Conservation (phyloP, 1,284 basidiomycete genomes). For the Dichomitus squalens region DNA sequence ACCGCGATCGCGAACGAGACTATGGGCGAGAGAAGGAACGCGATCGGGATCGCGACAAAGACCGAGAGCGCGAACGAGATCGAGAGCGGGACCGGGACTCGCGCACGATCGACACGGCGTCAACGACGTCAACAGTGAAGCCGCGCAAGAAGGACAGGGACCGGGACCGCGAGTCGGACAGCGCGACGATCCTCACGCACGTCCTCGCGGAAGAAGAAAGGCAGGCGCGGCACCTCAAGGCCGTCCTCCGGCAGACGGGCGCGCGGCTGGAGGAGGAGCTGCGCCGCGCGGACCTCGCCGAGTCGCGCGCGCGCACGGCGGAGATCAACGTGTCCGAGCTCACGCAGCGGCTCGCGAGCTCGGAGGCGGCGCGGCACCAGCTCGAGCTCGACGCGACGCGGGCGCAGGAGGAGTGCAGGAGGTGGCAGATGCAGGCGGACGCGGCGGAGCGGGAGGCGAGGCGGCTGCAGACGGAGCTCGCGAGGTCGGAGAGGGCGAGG, state of each 20-base stretch:
- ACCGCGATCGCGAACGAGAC: conserved; percentile 3
- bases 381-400: conserved; percentile 48
- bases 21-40: not conserved
- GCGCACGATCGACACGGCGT: conserved; percentile 5
- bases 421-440: conserved; percentile 52
- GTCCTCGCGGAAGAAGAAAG: conserved; percentile 66
- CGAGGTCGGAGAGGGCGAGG: conserved; percentile 45
- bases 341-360: conserved; percentile 38
- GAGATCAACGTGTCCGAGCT: conserved; percentile 51
- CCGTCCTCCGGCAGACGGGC: conserved; percentile 51
- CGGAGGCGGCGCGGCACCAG: conserved; percentile 50
- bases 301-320: conserved; percentile 52
- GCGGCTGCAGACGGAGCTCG: conserved; percentile 39
- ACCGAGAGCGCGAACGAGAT: conserved; percentile 19
- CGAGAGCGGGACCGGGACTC: conserved; percentile 19
- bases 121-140: conserved; percentile 16
- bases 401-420: conserved; percentile 50
- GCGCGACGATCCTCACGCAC: conserved; percentile 39
- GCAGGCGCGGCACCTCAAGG: conserved; percentile 58
- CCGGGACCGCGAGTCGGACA: conserved; percentile 31
- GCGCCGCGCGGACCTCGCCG: conserved; percentile 52
- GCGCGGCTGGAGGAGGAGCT: conserved; percentile 61
- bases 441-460: conserved; percentile 50
- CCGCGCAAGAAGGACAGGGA: conserved; percentile 26
- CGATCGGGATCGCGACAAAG: not conserved